Base-by-base conservation (phyloP, 1,139 yeast genomes). In the Blastobotrys arbuscula region DNA sequence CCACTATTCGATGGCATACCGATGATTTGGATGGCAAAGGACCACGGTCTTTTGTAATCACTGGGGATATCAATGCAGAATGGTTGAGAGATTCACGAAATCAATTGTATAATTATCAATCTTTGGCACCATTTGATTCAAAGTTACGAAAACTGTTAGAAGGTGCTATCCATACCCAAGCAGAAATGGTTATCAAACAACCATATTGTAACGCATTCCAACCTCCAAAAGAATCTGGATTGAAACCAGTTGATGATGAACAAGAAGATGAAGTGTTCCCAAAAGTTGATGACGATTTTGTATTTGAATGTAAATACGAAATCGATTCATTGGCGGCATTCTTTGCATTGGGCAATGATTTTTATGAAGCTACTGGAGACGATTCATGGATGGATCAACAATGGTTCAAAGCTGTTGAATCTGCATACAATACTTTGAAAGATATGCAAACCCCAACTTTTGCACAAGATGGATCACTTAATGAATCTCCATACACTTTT, bases 201-300 rank as follows among this genome's bases (percentile, higher is more conserved):
- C 95, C 95, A 0, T 86, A 84, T 63, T 86, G 96, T 66, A 86
- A 86, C 64, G 95, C 95, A 0, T 86, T 85, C 70, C 95, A 87
- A 58, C 94, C 95, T 1, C 95, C 95, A 0, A 73, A 74, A 0
- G 75, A 72, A 4, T 77, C 87, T 0, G 74, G 74, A 0, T 75
- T 85, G 19, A 70, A 68, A 42, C 42, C 55, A 7, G 67, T 69
- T 39, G 81, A 78, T 13, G 69, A 76, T 3, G 75, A 85, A 4
- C 79, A 83, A 2, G 70, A 72, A 51, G 95, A 87, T 61, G 61
- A 67, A 3, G 95, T 87, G 1, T 66, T 59, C 37, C 95, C 96
- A 0, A 57, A 61, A 8, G 88, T 88, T 2, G 79, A 84, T 53
- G 84, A 89, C 82, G 63, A 65, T 20, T 71, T 72, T 28, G 95